phyloP scores from a whole-genome alignment of 106 monocot genomes.

The Cymbidium sinense region DNA sequence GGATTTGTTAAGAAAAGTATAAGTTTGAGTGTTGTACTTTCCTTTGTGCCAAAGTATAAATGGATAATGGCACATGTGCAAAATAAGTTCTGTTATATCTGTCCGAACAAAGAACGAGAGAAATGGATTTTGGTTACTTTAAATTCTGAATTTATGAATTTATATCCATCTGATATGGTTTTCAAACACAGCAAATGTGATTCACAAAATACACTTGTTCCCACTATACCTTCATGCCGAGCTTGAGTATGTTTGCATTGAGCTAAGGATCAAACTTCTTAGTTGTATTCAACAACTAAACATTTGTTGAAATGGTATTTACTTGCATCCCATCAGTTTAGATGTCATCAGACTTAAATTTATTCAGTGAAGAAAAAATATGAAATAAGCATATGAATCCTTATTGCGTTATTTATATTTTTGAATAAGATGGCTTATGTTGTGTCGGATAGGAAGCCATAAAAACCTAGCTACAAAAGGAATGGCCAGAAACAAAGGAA shows the following conservation, averaged over 20 bases:
- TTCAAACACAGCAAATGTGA: not conserved
- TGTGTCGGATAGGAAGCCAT: not conserved
- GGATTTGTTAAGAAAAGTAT: too few relatives aligned
- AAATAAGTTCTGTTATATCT: not conserved
- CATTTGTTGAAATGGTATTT: not conserved
- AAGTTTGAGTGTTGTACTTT: too few relatives aligned
- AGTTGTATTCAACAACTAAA: not conserved
- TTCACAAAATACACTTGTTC: not conserved
- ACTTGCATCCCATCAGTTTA: not conserved
- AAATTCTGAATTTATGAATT: not conserved
- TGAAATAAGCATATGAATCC: not conserved
- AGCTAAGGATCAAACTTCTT: not conserved
- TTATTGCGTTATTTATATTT: not conserved
- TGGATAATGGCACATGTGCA: too few relatives aligned
- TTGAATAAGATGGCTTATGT: not conserved
- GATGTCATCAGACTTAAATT: not conserved
- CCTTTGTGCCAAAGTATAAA: too few relatives aligned
- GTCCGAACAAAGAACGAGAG: not conserved
- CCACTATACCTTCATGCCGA: not conserved
- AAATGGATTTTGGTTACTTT: not conserved
- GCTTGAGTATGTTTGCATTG: not conserved
- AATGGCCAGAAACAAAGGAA: not conserved
- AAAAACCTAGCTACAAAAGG: not conserved
- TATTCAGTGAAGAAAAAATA: not conserved
- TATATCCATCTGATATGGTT: not conserved